Evolutionary conservation across 352 stramenopile species (phyloP).

Genomic region (Pythium rishiriense): DNA sequence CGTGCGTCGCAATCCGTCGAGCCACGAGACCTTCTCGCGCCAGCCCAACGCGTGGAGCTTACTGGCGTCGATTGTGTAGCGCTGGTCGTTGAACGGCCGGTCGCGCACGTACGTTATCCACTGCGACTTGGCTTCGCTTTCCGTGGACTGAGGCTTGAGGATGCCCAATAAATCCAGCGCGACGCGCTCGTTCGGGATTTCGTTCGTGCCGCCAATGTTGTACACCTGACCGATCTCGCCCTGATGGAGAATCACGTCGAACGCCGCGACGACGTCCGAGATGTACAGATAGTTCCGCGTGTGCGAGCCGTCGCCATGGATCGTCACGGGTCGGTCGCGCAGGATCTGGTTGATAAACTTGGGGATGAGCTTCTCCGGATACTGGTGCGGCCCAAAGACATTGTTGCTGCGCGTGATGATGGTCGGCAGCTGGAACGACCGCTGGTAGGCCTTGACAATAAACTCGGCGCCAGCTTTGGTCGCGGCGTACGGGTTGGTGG

Average conservation of each 20-base stretch:
- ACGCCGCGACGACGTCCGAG: slow-evolving; percentile 95
- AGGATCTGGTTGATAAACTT: slow-evolving; percentile 98
- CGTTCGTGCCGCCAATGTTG: slow-evolving; percentile 93
- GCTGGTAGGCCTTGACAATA: slow-evolving; percentile 93
- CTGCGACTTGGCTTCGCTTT: slow-evolving; percentile 48
- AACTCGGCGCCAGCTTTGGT: slow-evolving; percentile 99
- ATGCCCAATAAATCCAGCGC: slow-evolving; percentile 86
- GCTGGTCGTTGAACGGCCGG: slow-evolving; percentile 97
- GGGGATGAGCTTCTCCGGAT: slow-evolving; percentile 98
- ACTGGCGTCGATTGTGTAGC: slow-evolving; percentile 95
- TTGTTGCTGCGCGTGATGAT: slow-evolving; percentile 99
- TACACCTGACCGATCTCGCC: slow-evolving; percentile 93
- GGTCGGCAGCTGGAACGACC: slow-evolving; percentile 94
- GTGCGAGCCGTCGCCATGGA: slow-evolving; percentile 96
- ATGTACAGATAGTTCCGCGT: slow-evolving; percentile 98
- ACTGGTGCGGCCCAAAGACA: slow-evolving; percentile 98
- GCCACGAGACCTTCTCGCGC: slow-evolving; percentile 91
- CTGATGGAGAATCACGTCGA: slow-evolving; percentile 96
- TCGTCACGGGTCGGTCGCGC: slow-evolving; percentile 86
- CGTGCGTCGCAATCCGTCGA: slow-evolving; percentile 90
- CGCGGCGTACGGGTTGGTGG: slow-evolving; percentile 98
- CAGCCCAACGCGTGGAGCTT: slow-evolving; percentile 94
- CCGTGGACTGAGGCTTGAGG: slow-evolving; percentile 43
- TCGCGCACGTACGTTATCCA: slow-evolving; percentile 81
- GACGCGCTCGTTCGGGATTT: slow-evolving; percentile 75